Base-by-base conservation (phyloP, 129 eudicot species). In the Artemisia tridentata region DNA sequence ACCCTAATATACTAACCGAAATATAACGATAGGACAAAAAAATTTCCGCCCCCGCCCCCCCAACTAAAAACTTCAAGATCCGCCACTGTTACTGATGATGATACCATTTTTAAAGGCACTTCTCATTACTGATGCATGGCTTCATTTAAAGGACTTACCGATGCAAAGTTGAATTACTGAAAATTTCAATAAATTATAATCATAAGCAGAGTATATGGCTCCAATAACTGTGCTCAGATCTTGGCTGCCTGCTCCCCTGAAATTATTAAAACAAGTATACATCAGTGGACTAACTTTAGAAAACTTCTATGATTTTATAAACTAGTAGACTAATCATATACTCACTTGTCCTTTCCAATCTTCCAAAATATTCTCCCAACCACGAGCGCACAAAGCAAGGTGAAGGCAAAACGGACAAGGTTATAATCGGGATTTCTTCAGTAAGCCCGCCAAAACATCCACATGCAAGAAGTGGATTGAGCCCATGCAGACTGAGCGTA, bases 351-450 rank as follows among this genome's bases (percentile, higher is more conserved):
- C 53, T 52, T 62, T 38, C 96, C 95, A 21, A 86, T 82, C 54
- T 80, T 84, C 90, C 96, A 91, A 72, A 91, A 91, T 5, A 91
- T 74, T 31, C 86, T 75, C 55, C 97, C 97, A 17, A 91, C 76
- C 55, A 91, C 63, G 15, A 91, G 72, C 0, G 87, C 97, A 17
- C 80, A 58, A 54, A 86, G 81, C 52, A 85, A 78, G 45, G 91
- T 83, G 83, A 85, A 87, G 76, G 81, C 69, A 79, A 60, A 85
- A 74, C 95, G 73, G 9, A 76, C 81, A 69, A 88, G 95, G 68
- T 91, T 91, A 65, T 91, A 91, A 31, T 85, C 88, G 27, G 97
- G 97, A 80, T 77, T 88, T 72, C 96, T 85, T 96, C 97, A 91
- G 63, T 91, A 91, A 78, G 88, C 84, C 89, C 84, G 67, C 84